Evolutionary conservation across 208 protist species (phyloP).

Genomic region (Histomonas meleagridis): DNA sequence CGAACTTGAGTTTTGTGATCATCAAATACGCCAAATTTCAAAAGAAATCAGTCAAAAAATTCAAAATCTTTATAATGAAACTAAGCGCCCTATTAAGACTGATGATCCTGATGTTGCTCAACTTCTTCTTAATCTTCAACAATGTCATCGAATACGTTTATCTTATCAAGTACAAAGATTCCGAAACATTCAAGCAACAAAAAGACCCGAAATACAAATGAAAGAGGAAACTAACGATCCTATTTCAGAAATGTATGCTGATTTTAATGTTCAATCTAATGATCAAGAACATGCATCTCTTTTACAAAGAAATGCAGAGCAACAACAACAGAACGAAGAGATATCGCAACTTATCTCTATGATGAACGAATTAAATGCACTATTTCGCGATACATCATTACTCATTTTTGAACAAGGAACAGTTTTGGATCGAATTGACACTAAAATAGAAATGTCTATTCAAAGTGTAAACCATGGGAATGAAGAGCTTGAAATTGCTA

Average conservation of each 20-base stretch:
- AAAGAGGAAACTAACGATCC: not conserved
- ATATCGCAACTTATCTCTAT: not conserved
- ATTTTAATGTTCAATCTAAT: not conserved
- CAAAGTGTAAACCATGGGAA: not conserved
- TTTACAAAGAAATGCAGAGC: not conserved
- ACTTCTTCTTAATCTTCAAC: not conserved
- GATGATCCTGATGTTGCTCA: not conserved
- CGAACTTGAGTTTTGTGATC: not conserved
- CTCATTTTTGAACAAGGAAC: not conserved
- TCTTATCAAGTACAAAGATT: not conserved
- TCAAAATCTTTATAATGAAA: not conserved
- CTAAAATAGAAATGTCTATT: not conserved
- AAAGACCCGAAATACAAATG: not conserved
- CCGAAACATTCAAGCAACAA: not conserved
- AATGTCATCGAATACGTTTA: not conserved
- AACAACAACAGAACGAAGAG: not conserved
- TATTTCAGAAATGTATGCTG: not conserved
- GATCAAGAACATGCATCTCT: not conserved
- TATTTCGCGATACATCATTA: not conserved
- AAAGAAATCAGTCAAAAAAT: not conserved
- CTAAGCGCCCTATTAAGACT: not conserved
- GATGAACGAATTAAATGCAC: not conserved
- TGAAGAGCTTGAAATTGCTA: not conserved
- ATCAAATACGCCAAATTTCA: not conserved
- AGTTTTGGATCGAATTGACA: not conserved